Conservation (phyloP, 1,284 basidiomycete genomes). For the Singerocomus inundabilis region DNA sequence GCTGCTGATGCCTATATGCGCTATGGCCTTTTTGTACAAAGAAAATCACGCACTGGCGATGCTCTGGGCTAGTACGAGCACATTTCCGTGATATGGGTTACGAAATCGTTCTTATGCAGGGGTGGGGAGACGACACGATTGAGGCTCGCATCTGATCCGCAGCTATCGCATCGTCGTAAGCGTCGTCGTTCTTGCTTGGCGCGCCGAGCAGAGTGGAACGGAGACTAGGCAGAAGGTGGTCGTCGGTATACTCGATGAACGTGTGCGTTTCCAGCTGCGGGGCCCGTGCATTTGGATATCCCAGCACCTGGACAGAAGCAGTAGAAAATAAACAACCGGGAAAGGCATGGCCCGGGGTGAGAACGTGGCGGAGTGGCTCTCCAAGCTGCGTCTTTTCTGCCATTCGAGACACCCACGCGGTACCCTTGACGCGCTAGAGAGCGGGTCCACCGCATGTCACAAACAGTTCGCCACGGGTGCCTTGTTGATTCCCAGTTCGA, state of each 20-base stretch:
- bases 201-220: constrained; percentile 1
- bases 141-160: too few species aligned
- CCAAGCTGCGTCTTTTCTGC: constrained; percentile 33
- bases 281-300: not conserved
- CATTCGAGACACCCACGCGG: constrained; percentile 28
- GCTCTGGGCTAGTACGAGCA: not conserved
- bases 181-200: not conserved
- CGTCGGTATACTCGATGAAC: not conserved
- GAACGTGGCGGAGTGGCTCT: constrained; percentile 19
- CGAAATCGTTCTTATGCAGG: not conserved
- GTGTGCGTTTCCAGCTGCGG: not conserved
- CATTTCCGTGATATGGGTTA: not conserved
- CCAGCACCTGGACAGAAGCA: too few species aligned
- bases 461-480: constrained; percentile 8
- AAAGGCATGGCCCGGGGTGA: constrained; percentile 14
- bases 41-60: not conserved
- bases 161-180: constrained; percentile 13
- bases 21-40: too few species aligned
- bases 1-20: constrained; percentile 11
- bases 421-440: constrained; percentile 2
- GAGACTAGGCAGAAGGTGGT: constrained; percentile 4
- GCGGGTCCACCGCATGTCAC: constrained; percentile 15
- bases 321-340: not conserved
- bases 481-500: constrained; percentile 5
- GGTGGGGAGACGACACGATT: too few species aligned